Percentiles rank a stretch among this genome's conserved stretches.
phyloP scores from a whole-genome alignment of 2,329 filamentous ascomycete genomes.

The Mycocentrospora acerina region DNA sequence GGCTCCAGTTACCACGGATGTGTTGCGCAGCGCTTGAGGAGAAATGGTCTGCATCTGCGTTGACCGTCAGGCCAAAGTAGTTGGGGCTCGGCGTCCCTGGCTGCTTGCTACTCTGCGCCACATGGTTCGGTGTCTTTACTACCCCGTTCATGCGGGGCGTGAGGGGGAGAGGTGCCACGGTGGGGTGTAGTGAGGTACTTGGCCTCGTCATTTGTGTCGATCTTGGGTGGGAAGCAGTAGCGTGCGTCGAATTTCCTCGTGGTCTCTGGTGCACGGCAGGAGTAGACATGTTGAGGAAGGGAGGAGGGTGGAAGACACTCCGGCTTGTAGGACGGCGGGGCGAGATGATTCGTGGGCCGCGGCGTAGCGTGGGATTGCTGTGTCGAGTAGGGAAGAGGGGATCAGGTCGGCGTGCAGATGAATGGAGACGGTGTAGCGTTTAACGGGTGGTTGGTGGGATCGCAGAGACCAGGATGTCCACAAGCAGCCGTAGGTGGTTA shows the following conservation, averaged over 20 bases:
- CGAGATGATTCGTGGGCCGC: constrained; percentile 15
- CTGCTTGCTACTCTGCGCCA: constrained; percentile 27
- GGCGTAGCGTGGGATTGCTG: constrained; percentile 4
- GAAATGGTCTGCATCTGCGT: constrained; percentile 61
- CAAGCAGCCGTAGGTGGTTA: no score
- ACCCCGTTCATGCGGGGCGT: constrained; percentile 36
- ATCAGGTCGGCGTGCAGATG: constrained; percentile 30
- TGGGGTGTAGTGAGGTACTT: constrained; percentile 28
- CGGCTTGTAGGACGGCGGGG: constrained; percentile 6
- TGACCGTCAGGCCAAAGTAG: constrained; percentile 79
- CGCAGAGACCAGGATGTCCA: no score
- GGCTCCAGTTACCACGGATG: constrained; percentile 72
- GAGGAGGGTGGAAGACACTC: constrained; percentile 2
- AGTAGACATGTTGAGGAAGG: constrained; percentile 37
- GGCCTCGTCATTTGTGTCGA: constrained; percentile 34
- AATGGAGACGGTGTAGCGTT: constrained; percentile 14
- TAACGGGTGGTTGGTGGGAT: no score
- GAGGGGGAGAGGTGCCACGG: constrained; percentile 26
- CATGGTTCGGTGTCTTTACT: constrained; percentile 34
- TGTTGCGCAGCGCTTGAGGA: constrained; percentile 62
- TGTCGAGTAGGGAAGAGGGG: constrained; percentile 13
- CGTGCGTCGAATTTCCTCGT: constrained; percentile 26
- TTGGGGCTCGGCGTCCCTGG: constrained; percentile 65
- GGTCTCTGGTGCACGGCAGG: constrained; percentile 37
- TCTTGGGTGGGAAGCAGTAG: constrained; percentile 26